A percentile compares a stretch with the other conserved stretches of the same genome.
Conservation (phyloP, 495 filamentous ascomycete genomes). For the Neurospora sp. region DNA sequence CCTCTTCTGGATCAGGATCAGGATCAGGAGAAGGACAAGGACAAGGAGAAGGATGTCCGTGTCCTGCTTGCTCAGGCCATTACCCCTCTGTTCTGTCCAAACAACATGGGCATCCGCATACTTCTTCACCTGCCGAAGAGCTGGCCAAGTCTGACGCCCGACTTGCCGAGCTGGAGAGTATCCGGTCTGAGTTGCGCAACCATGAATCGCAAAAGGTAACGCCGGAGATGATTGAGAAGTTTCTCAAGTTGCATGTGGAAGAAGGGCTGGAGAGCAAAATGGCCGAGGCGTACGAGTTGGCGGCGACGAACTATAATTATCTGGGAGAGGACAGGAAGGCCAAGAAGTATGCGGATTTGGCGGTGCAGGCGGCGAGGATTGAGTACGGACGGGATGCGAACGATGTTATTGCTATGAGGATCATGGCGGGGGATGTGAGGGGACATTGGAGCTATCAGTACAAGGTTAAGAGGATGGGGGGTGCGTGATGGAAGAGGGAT, state of each 20-base stretch:
- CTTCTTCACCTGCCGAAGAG: not conserved
- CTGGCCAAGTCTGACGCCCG: constrained; percentile 15
- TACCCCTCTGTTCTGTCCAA: not conserved
- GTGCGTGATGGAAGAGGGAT: constrained; percentile 15
- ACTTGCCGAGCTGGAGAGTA: constrained; percentile 12
- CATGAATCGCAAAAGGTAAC: constrained; percentile 18
- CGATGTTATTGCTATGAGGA: constrained; percentile 15
- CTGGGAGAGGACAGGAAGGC: constrained; percentile 16
- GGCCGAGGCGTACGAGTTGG: constrained; percentile 25
- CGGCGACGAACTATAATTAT: constrained; percentile 31
- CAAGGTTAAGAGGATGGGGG: constrained; percentile 12
- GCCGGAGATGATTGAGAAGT: constrained; percentile 18
- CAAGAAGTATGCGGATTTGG: constrained; percentile 17
- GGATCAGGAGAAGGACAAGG: not conserved
- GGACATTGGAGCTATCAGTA: constrained; percentile 15
- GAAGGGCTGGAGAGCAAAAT: constrained; percentile 20
- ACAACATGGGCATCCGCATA: not conserved
- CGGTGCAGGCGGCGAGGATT: constrained; percentile 20
- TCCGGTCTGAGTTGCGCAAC: constrained; percentile 19
- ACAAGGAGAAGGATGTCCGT: constrained; percentile 5
- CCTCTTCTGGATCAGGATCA: not conserved
- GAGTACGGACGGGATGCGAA: constrained; percentile 16
- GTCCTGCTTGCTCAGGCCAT: constrained; percentile 9
- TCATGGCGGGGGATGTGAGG: constrained; percentile 12
- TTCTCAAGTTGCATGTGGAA: constrained; percentile 16